Conservation (phyloP, 2,329 filamentous ascomycete genomes). For the Ascochyta viciae-villosae region DNA sequence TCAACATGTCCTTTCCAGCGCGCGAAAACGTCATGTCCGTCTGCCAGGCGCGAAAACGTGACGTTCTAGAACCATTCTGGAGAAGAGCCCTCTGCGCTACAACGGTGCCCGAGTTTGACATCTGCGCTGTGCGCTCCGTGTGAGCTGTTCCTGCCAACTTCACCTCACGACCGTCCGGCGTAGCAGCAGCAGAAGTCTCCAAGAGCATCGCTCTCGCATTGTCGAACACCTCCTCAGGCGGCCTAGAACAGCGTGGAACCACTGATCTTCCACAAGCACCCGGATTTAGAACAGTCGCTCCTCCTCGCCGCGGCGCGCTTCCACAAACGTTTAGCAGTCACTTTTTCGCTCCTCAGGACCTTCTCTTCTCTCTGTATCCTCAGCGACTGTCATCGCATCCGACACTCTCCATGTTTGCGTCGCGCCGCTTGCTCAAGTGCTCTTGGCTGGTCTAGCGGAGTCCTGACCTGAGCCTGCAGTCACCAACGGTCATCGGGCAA, state of each 20-base stretch:
- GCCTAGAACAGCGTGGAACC: conserved; percentile 24
- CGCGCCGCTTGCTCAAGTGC: conserved; percentile 6
- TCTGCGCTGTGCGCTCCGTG: conserved; percentile 8
- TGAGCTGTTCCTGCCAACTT: conserved; percentile 4
- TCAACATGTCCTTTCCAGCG: conserved; percentile 7
- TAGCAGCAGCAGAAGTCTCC: not conserved
- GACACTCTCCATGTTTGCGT: conserved; percentile 11
- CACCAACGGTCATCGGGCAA: not conserved
- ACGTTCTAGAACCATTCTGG: conserved; percentile 27
- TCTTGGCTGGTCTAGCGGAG: conserved; percentile 18
- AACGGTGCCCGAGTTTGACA: conserved; percentile 6
- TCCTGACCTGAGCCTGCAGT: conserved; percentile 2
- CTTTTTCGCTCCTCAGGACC: conserved; percentile 10
- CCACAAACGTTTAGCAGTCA: conserved; percentile 14
- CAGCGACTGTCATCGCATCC: conserved; percentile 5
- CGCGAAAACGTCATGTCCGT: conserved; percentile 23
- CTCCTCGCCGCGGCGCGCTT: conserved; percentile 21
- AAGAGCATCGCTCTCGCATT: not conserved
- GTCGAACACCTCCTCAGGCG: conserved; percentile 6
- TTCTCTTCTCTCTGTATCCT: not conserved
- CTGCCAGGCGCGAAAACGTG: conserved; percentile 14
- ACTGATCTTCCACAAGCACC: conserved; percentile 23
- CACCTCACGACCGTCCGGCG: conserved; percentile 3
- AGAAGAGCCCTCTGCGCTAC: conserved; percentile 7
- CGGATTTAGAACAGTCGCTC: conserved; percentile 21